Conservation (phyloP, 2,329 filamentous ascomycete genomes). For the Cladosporium phlei region DNA sequence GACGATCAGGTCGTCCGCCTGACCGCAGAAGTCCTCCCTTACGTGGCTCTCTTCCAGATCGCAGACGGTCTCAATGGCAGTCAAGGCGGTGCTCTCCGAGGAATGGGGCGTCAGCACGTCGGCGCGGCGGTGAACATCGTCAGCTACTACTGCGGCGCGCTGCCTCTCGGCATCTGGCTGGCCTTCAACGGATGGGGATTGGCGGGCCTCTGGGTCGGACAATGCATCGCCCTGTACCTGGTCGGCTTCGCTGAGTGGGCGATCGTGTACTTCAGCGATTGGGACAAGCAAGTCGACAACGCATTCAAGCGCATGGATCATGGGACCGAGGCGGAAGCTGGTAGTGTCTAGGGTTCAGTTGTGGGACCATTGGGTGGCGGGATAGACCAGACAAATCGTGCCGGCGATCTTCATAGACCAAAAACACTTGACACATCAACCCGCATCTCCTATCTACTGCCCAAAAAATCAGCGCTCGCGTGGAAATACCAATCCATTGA, state of each 20-base stretch:
- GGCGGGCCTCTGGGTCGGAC: conserved; percentile 69
- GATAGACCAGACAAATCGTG: no score
- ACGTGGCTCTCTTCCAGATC: conserved; percentile 84
- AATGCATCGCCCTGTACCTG: conserved; percentile 64
- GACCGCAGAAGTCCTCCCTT: conserved; percentile 74
- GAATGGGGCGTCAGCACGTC: conserved; percentile 82
- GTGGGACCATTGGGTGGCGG: no score
- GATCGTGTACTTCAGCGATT: conserved; percentile 72
- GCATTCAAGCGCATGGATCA: conserved; percentile 68
- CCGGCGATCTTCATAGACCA: no score
- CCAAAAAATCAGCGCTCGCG: neutral
- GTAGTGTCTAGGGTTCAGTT: neutral
- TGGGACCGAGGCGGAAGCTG: conserved; percentile 32
- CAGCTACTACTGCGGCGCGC: conserved; percentile 76
- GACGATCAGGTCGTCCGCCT: conserved; percentile 66
- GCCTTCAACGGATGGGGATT: conserved; percentile 84
- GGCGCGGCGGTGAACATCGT: conserved; percentile 76
- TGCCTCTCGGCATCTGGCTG: conserved; percentile 77
- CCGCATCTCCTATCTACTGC: neutral
- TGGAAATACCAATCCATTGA: neutral
- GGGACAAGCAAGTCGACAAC: conserved; percentile 67
- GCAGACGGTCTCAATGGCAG: conserved; percentile 81
- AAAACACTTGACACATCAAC: no score
- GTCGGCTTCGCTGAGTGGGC: conserved; percentile 75
- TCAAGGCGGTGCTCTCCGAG: conserved; percentile 73